These are phyloP conservation scores for Draba incana DNA, from an alignment of 345 rosid species.

Conservation along the genomic window DNA sequence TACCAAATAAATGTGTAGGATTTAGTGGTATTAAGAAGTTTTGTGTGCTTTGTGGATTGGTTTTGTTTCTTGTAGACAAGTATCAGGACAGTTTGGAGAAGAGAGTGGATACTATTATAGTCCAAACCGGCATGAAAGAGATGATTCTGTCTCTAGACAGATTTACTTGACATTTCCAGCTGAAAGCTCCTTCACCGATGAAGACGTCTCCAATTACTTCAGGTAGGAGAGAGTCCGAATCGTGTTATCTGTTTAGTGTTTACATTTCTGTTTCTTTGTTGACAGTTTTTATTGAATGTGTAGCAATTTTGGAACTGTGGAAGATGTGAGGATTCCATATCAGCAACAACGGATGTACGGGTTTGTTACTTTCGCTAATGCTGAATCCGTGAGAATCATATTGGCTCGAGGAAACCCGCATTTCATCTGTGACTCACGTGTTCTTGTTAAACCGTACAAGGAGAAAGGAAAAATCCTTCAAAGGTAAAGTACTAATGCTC, in stretches of 20 bases:
- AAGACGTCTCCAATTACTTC: slow-evolving; percentile 84
- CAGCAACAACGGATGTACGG: slow-evolving; percentile 96
- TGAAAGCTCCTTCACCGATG: slow-evolving; percentile 84
- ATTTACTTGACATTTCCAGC: slow-evolving; percentile 94
- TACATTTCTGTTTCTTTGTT: slow-evolving; percentile 20
- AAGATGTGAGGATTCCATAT: slow-evolving; percentile 92
- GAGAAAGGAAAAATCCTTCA: slow-evolving; percentile 86
- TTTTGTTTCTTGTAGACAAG: slow-evolving; percentile 21
- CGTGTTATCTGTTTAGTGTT: neutral
- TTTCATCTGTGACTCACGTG: slow-evolving; percentile 86
- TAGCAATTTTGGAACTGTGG: slow-evolving; percentile 83
- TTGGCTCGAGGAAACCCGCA: slow-evolving; percentile 87
- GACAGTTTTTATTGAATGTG: slow-evolving; percentile 29
- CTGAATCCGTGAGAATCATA: slow-evolving; percentile 81
- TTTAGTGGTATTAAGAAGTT: no score
- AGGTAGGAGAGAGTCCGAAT: slow-evolving; percentile 40
- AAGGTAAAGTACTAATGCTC: slow-evolving; percentile 41
- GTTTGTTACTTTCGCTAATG: slow-evolving; percentile 75
- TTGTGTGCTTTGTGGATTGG: neutral
- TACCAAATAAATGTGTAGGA: no score
- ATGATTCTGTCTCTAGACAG: slow-evolving; percentile 61
- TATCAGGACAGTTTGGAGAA: slow-evolving; percentile 23
- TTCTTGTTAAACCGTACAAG: slow-evolving; percentile 92
- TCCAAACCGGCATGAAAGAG: slow-evolving; percentile 31
- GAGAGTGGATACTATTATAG: slow-evolving; percentile 19